Evolutionary conservation across 148 eudicot genomes (phyloP), one percentile per base, ranked within the genome.

Genomic region (Rhododendron griersonianum): DNA sequence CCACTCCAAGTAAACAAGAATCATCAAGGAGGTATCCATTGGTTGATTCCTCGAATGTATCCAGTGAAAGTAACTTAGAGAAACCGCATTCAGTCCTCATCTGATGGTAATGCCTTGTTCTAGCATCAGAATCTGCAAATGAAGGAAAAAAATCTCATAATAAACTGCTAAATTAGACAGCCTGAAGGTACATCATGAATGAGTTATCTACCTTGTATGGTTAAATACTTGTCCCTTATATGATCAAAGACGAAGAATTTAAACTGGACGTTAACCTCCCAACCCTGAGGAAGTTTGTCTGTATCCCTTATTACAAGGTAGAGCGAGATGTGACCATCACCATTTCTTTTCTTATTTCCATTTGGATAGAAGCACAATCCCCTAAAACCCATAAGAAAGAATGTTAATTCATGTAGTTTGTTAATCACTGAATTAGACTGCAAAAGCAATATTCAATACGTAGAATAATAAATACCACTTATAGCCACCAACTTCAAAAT

Each of bases 231-330:
- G 41, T 81, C 84, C n/a, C 37, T 47, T 30, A 53, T 86, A 1
- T 86, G 87, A 57, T 86, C 65, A 11, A 33, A 86, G 25, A 81
- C 80, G 41, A 81, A 86, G 11, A 86, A 86, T 51, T 53, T 86
- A 69, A 86, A 81, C 51, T 81, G n/a, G 21, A 81, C 73, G n/a
- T 86, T 81, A 50, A 81, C 71, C 65, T 86, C 87, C 87, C 84
- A 69, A 51, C 80, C 87, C 39, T 0, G 65, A 81, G 84, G 79
- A 30, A 80, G 78, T 13, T 35, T 37, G 23, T 80, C 18, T 9
- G 83, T 80, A 11, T 80, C 79, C 35, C 47, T 67, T 67, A 86
- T 67, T 18, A 47, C 87, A 3, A 86, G 35, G 39, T 86, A 86
- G 21, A 86, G 87, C 1, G 87, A 86, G 39, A 86, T 47, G 67